phyloP scores from a whole-genome alignment of 2,329 filamentous ascomycete species.

The Bipolaris zeicola region DNA sequence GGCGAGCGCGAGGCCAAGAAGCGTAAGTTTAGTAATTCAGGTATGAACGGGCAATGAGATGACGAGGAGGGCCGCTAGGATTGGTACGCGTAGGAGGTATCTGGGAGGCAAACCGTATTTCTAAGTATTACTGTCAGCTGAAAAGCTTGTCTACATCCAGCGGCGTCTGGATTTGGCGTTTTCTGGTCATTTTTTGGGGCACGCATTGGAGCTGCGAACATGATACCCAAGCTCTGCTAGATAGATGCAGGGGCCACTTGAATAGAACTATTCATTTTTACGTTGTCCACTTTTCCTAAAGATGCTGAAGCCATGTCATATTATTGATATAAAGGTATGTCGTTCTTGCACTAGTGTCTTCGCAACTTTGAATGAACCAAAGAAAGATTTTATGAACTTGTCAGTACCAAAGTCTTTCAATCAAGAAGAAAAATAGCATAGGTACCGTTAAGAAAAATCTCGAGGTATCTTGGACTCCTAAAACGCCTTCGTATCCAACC shows the following conservation, averaged over 20 bases:
- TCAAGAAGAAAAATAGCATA: neutral
- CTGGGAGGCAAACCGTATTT: too few relatives aligned
- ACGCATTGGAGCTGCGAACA: neutral
- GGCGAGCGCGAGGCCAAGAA: slow-evolving; percentile 40
- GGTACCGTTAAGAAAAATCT: neutral
- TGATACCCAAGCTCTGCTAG: neutral
- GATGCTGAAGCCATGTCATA: neutral
- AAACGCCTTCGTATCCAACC: neutral
- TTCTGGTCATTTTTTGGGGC: neutral
- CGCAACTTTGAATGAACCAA: neutral
- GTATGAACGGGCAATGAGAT: slow-evolving; percentile 7
- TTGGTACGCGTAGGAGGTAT: too few relatives aligned
- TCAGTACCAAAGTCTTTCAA: neutral
- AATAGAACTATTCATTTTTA: neutral
- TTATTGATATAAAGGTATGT: neutral
- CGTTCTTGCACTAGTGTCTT: neutral
- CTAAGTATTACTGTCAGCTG: neutral
- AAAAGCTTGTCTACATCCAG: neutral
- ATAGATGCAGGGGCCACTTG: neutral
- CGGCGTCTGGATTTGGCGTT: neutral
- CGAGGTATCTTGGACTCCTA: slow-evolving; percentile 3
- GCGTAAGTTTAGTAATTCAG: slow-evolving; percentile 34
- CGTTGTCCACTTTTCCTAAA: neutral
- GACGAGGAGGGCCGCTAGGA: too few relatives aligned
- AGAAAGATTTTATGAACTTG: neutral